These are phyloP conservation scores for Porphyra umbilicalis DNA, from an alignment of 31 red algal genomes.

Conservation along the genomic window DNA sequence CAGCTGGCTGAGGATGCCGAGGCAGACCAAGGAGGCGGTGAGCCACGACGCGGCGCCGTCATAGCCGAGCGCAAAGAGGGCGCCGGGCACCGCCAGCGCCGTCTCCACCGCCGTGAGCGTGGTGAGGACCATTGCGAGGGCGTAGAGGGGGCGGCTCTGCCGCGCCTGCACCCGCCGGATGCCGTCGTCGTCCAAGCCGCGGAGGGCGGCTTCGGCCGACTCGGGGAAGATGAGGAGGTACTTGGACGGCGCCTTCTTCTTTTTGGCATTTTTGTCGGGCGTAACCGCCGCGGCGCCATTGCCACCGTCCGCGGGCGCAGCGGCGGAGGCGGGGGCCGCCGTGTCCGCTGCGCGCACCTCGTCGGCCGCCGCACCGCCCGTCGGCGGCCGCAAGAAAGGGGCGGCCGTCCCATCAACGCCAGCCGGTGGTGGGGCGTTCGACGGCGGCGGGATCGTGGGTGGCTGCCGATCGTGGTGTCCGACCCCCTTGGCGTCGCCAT, in stretches of 20 bases:
- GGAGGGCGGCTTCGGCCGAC: neutral
- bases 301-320: neutral
- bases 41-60: conserved; percentile 34
- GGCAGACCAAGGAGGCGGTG: conserved; percentile 29
- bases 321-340: neutral
- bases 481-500: no score
- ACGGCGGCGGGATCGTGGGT: neutral
- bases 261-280: neutral
- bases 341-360: neutral
- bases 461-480: neutral
- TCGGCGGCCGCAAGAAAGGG: neutral
- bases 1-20: conserved; percentile 57
- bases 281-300: neutral
- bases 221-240: neutral
- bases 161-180: conserved; percentile 1
- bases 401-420: neutral
- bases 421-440: neutral
- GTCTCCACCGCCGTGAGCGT: conserved; percentile 72
- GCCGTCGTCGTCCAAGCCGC: neutral
- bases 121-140: conserved; percentile 36
- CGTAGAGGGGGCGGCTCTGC: conserved; percentile 5
- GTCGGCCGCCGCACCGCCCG: neutral
- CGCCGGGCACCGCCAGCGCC: conserved; percentile 29
- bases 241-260: neutral
- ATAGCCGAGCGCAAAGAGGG: conserved; percentile 59